These are phyloP conservation scores for Podila horticola DNA, from an alignment of 192 early-diverging fungal species.

Conservation along the genomic window DNA sequence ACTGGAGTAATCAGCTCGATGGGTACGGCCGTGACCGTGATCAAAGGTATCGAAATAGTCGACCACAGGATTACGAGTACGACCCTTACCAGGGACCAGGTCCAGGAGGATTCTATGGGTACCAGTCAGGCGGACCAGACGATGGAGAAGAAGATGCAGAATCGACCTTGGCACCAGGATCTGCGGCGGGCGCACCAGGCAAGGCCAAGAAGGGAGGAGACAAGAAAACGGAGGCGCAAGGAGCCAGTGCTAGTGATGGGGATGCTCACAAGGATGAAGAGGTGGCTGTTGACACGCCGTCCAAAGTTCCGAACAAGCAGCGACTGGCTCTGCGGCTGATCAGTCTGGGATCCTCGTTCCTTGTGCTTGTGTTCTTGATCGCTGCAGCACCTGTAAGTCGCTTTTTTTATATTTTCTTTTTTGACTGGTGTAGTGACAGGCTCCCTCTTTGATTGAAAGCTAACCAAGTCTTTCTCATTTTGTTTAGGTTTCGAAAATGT, in stretches of 20 bases:
- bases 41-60: slow-evolving; percentile 17
- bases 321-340: slow-evolving; percentile 31
- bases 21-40: slow-evolving; percentile 9
- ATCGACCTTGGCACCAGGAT: slow-evolving; percentile 40
- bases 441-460: not conserved
- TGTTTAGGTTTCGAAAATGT: slow-evolving; percentile 25
- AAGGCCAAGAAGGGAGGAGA: slow-evolving; percentile 6
- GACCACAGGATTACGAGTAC: slow-evolving; percentile 15
- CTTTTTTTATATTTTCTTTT: not conserved
- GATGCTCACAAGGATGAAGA: slow-evolving; percentile 1
- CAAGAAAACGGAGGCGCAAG: not conserved
- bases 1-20: slow-evolving; percentile 34
- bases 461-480: not conserved
- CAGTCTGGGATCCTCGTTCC: slow-evolving; percentile 23
- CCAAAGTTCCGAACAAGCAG: slow-evolving; percentile 26
- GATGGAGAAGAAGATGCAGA: slow-evolving; percentile 34
- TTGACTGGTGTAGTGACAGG: not conserved
- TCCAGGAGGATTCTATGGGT: slow-evolving; percentile 15
- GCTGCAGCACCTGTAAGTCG: slow-evolving; percentile 35
- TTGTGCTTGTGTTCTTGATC: slow-evolving; percentile 27
- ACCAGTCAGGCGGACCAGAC: slow-evolving; percentile 25
- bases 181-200: slow-evolving; percentile 4
- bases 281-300: not conserved
- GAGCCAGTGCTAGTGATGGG: not conserved
- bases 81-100: not conserved